Conservation (phyloP, 2,329 filamentous ascomycete species). For the Cladosporium sp. region DNA sequence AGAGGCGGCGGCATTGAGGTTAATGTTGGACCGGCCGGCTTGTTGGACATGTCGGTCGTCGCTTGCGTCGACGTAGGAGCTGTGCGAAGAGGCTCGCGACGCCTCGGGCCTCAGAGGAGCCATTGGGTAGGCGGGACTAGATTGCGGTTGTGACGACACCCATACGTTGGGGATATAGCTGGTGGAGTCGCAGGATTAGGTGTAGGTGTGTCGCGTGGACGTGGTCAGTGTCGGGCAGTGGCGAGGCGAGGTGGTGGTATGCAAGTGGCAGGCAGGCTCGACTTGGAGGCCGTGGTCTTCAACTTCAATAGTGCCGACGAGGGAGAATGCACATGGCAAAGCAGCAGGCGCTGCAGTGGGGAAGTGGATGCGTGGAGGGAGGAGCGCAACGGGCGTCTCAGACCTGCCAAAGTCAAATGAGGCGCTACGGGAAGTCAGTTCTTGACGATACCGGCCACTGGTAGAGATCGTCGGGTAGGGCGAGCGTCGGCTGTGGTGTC, state of each 20-base stretch:
- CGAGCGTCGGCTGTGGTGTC: neutral
- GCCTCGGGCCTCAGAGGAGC: conserved; percentile 15
- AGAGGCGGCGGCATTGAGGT: conserved; percentile 38
- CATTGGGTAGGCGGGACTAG: conserved; percentile 17
- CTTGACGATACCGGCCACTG: conserved; percentile 13
- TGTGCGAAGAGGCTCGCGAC: conserved; percentile 23
- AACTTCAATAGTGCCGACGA: neutral
- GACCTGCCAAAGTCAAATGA: conserved; percentile 11
- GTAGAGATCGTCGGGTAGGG: neutral
- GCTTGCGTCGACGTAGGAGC: conserved; percentile 27
- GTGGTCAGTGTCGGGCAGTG: neutral
- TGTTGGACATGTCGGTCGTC: conserved; percentile 34
- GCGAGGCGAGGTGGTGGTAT: neutral
- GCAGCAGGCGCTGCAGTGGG: conserved; percentile 8
- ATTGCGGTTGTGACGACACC: neutral
- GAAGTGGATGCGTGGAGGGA: conserved; percentile 11
- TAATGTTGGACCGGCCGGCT: conserved; percentile 38
- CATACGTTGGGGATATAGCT: conserved; percentile 1
- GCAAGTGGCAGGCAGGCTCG: neutral
- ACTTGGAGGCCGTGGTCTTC: neutral
- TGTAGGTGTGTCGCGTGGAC: conserved; percentile 13
- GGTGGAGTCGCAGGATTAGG: neutral
- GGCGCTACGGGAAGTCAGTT: conserved; percentile 2
- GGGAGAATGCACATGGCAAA: neutral
- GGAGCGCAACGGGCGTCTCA: conserved; percentile 5